phyloP scores from a whole-genome alignment of 768 basidiomycete species.

The Dioszegia hungarica region DNA sequence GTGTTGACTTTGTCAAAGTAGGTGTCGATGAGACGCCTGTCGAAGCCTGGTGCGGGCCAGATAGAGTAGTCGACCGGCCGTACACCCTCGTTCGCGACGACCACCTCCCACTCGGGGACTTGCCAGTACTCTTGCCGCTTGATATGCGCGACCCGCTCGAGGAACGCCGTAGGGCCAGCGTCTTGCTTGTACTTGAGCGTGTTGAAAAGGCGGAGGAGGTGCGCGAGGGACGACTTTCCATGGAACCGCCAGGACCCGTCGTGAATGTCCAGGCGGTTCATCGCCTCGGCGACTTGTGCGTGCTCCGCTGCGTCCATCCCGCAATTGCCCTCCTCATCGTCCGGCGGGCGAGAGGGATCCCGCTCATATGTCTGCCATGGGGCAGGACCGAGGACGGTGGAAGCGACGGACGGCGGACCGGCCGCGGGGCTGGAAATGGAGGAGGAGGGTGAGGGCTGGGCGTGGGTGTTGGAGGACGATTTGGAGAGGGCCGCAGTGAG shows the following conservation, averaged over 20 bases:
- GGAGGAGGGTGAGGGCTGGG: constrained; percentile 6
- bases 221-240: constrained; percentile 44
- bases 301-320: constrained; percentile 14
- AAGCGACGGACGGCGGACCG: not conserved
- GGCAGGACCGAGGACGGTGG: constrained; percentile 14
- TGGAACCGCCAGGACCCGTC: constrained; percentile 43
- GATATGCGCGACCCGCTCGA: constrained; percentile 21
- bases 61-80: constrained; percentile 50
- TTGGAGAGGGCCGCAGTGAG: constrained; percentile 38
- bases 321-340: constrained; percentile 16
- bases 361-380: constrained; percentile 29
- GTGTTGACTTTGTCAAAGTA: constrained; percentile 63
- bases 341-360: constrained; percentile 18
- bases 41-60: constrained; percentile 60
- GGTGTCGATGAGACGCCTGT: constrained; percentile 56
- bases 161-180: constrained; percentile 8
- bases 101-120: constrained; percentile 48
- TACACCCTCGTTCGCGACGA: constrained; percentile 31
- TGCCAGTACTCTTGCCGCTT: constrained; percentile 48
- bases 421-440: constrained; percentile 3
- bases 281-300: constrained; percentile 15
- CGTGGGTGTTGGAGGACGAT: not conserved
- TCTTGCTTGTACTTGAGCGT: constrained; percentile 29
- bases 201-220: constrained; percentile 32
- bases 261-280: constrained; percentile 24